A percentile compares a stretch with the other conserved stretches of the same genome.
phyloP scores from a whole-genome alignment of 176 grass and related monocot genomes.

The Oropetium thomaeum region DNA sequence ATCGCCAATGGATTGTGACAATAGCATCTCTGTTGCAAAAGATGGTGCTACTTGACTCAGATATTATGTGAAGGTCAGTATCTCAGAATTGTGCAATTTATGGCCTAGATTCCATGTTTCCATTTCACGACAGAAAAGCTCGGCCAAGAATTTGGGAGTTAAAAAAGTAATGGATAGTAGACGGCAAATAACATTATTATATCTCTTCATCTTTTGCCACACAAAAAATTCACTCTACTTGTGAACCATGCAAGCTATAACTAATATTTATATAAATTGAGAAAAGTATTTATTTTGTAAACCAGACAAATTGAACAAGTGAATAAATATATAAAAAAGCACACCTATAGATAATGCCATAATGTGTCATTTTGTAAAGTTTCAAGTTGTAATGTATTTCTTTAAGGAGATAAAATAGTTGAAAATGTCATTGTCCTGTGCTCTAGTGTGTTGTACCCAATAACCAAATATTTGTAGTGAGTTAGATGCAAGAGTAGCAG shows the following conservation, averaged over 20 bases:
- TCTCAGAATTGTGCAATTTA: neutral
- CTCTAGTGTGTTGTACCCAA: too few species aligned
- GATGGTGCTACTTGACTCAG: slow-evolving; percentile 17
- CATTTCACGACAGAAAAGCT: neutral
- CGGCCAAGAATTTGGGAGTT: neutral
- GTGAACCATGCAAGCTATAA: neutral
- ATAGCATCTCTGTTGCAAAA: neutral
- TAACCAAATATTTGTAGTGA: too few species aligned
- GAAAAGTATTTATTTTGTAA: neutral
- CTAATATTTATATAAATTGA: neutral
- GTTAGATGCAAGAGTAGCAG: too few species aligned
- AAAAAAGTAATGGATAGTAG: neutral
- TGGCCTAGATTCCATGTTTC: neutral
- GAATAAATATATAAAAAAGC: too few species aligned
- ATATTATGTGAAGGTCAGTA: neutral
- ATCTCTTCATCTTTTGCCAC: neutral
- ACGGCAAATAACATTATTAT: neutral
- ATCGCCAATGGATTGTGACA: neutral
- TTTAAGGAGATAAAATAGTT: too few species aligned
- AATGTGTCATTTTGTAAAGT: too few species aligned
- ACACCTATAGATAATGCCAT: too few species aligned
- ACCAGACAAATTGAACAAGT: too few species aligned
- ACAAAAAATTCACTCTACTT: neutral
- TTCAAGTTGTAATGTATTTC: too few species aligned
- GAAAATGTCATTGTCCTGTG: too few species aligned